Base-by-base conservation (phyloP, 495 filamentous ascomycete species). In the Neurospora pannonica region DNA sequence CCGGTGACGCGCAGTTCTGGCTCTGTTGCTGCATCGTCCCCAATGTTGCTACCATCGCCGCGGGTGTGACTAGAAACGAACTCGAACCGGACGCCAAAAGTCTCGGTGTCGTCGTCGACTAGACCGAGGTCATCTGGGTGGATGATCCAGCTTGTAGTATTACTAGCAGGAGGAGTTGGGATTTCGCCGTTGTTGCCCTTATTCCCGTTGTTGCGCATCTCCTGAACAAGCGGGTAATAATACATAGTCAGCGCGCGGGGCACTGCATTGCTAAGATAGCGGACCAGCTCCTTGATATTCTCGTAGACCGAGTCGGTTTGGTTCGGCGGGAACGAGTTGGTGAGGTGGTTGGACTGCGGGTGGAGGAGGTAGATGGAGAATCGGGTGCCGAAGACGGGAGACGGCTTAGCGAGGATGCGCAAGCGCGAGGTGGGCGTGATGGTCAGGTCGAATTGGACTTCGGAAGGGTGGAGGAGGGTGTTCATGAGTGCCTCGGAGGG, bases 341-440 rank as follows among this genome's bases (percentile, higher is more conserved):
- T 19, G 48, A 38, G 70, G 73, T 48, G 31, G n/a, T 72, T 42
- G 8, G 36, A 72, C 39, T 34, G 7, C 38, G 83, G 76, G 3
- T 78, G 73, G 3, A 78, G 77, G 21, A 83, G 77, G 40, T 76
- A 80, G 60, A 85, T 74, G 40, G 75, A 71, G 74, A 78, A 84
- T 69, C 76, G 70, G 11, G 83, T 83, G 60, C 77, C 78, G 15
- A 79, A 76, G 24, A 74, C 71, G 1, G 78, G 77, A 19, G 77
- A 70, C 0, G 83, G 75, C 7, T 75, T 79, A 70, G 77, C 77
- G 1, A 81, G 74, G n/a, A 81, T 78, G 62, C 78, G 79, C 5
- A 87, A 71, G 15, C 79, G 77, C 6, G 77, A 75, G 3, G 79
- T 77, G 0, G 83, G 80, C 5, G 83, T 83, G 71, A 87, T 81